These are phyloP conservation scores for Yamagishiella unicocca DNA, from an alignment of 139 green algal genomes.

Conservation along the genomic window DNA sequence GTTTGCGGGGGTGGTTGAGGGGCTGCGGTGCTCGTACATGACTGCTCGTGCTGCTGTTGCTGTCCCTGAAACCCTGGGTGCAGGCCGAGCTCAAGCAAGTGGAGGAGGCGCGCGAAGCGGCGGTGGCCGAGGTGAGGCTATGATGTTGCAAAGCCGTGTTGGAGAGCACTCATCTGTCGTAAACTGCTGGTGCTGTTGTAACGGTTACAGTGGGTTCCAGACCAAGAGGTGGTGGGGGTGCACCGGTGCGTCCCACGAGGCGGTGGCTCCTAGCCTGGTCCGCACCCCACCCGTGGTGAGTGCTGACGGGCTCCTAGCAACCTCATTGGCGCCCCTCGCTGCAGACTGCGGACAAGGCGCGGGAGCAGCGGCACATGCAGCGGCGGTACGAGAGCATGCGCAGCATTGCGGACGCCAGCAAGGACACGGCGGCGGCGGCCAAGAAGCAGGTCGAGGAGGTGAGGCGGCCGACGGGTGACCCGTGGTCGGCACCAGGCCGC, in stretches of 20 bases:
- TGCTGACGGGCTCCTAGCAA: too few relatives aligned
- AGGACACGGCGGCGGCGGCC: background rate
- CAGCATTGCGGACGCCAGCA: background rate
- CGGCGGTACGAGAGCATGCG: conserved; percentile 16
- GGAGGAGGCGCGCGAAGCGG: background rate
- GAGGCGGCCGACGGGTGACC: background rate
- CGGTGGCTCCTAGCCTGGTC: too few relatives aligned
- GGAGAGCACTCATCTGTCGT: too few relatives aligned
- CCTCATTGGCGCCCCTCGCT: too few relatives aligned
- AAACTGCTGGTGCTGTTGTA: too few relatives aligned
- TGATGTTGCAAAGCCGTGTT: too few relatives aligned
- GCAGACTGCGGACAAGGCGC: background rate
- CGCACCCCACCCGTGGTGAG: too few relatives aligned
- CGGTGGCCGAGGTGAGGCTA: too few relatives aligned
- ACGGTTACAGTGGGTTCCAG: too few relatives aligned
- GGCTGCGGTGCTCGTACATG: background rate
- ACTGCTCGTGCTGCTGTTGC: background rate
- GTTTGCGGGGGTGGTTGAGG: background rate
- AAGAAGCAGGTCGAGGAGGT: conserved; percentile 15
- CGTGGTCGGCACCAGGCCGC: background rate
- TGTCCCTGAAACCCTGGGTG: background rate
- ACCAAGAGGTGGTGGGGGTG: too few relatives aligned
- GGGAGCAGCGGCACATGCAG: background rate
- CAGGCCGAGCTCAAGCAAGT: background rate
- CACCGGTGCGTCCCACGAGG: too few relatives aligned